Percentiles rank a stretch among this genome's conserved stretches.
Conservation (phyloP, 805 yeast species). For the Wickerhamomyces subpelliculosus region DNA sequence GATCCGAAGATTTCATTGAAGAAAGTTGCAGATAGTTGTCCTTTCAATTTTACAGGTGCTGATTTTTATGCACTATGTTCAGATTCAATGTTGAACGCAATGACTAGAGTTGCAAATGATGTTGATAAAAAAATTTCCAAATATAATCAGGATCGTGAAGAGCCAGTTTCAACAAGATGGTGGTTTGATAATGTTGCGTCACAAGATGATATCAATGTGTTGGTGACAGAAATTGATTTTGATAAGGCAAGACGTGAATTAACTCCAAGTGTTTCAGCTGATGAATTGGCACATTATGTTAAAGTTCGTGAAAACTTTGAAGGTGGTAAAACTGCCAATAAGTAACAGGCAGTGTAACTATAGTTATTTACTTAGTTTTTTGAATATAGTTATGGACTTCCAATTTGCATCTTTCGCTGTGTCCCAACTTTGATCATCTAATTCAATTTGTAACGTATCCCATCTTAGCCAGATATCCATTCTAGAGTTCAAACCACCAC, state of each 20-base stretch:
- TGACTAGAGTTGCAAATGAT: constrained; percentile 79
- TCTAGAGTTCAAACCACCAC: constrained; percentile 28
- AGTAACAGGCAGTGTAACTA: constrained; percentile 5
- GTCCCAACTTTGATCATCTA: constrained; percentile 30
- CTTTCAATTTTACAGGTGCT: constrained; percentile 94
- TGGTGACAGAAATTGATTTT: constrained; percentile 69
- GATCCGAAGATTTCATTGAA: constrained; percentile 52
- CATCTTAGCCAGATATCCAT: constrained; percentile 36
- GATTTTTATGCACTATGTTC: constrained; percentile 95
- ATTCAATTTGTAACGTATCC: constrained; percentile 28
- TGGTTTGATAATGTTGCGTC: constrained; percentile 87
- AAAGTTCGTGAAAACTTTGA: constrained; percentile 78
- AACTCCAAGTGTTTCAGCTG: constrained; percentile 80
- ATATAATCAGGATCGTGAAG: constrained; percentile 39
- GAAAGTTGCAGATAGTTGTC: constrained; percentile 60
- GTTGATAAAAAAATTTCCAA: constrained; percentile 59
- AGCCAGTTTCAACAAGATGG: constrained; percentile 60
- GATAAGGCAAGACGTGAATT: constrained; percentile 65
- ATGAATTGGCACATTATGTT: constrained; percentile 78
- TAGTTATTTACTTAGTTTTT: background rate
- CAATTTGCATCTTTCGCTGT: constrained; percentile 22
- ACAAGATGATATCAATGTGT: constrained; percentile 57
- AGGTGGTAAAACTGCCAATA: constrained; percentile 35
- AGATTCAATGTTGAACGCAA: constrained; percentile 93
- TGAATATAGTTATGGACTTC: constrained; percentile 20